Conservation (phyloP, 2,329 filamentous ascomycete genomes). For the Sordariomycetes sp. region DNA sequence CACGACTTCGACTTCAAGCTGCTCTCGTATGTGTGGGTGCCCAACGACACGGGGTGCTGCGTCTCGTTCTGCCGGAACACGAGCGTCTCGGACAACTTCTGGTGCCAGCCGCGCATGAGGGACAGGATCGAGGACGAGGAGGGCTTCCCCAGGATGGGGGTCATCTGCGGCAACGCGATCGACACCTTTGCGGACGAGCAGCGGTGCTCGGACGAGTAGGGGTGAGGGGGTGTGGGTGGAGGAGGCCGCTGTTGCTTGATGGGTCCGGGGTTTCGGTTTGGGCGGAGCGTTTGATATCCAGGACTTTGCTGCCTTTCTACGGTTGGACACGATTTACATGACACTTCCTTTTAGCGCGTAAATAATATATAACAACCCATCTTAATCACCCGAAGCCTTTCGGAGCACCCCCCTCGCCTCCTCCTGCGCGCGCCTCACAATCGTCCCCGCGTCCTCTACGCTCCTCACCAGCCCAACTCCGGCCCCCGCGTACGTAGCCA, state of each 20-base stretch:
- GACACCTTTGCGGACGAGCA: neutral
- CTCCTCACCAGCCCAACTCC: slow-evolving; percentile 30
- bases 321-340: no score
- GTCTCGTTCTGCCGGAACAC: slow-evolving; percentile 13
- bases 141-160: slow-evolving; percentile 13
- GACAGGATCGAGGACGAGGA: slow-evolving; percentile 6
- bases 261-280: no score
- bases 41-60: slow-evolving; percentile 12
- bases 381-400: neutral
- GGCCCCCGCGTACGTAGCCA: slow-evolving; percentile 39
- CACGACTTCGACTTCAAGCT: slow-evolving; percentile 11
- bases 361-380: neutral
- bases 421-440: slow-evolving; percentile 21
- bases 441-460: slow-evolving; percentile 24
- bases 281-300: no score
- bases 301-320: no score
- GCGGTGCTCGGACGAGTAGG: neutral
- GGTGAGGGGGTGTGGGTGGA: neutral
- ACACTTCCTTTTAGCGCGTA: no score
- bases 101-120: slow-evolving; percentile 13
- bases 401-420: slow-evolving; percentile 12
- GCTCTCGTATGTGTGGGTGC: slow-evolving; percentile 13
- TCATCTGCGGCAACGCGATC: slow-evolving; percentile 13
- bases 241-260: neutral
- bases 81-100: slow-evolving; percentile 12